Percentiles rank a stretch among this genome's conserved stretches.
Evolutionary conservation across 108 stramenopile species (phyloP).

Genomic region (Nitzschia sp.): DNA sequence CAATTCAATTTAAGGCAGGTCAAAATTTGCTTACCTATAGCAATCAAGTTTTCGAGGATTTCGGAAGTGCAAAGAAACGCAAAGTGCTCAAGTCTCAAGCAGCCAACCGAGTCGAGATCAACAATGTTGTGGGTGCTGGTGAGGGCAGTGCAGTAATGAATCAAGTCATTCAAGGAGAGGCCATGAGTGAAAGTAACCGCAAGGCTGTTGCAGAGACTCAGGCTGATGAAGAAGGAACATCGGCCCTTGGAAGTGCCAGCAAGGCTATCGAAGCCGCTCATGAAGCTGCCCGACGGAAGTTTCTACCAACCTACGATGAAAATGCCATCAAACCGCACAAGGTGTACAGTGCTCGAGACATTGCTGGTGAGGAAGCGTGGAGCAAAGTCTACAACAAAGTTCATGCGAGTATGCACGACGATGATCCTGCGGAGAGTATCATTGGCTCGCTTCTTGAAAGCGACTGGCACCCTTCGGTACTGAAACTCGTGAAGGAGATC

Average conservation of each 20-base stretch:
- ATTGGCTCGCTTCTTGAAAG: conserved; percentile 26
- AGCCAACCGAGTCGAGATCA: conserved; percentile 79
- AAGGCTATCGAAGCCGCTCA: conserved; percentile 47
- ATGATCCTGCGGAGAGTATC: conserved; percentile 46
- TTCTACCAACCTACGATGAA: conserved; percentile 70
- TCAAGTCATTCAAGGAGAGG: conserved; percentile 45
- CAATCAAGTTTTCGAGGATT: conserved; percentile 69
- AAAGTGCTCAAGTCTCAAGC: conserved; percentile 70
- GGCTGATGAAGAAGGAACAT: background rate
- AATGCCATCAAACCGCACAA: conserved; percentile 51
- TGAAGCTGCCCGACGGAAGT: conserved; percentile 52
- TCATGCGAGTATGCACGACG: conserved; percentile 54
- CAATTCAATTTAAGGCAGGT: background rate
- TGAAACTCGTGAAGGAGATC: conserved; percentile 40
- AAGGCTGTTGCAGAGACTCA: conserved; percentile 45
- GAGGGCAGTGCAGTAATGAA: conserved; percentile 43
- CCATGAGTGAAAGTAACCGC: conserved; percentile 63
- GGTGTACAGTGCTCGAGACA: conserved; percentile 63
- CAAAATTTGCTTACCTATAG: conserved; percentile 29
- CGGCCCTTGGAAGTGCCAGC: background rate
- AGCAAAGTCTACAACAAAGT: conserved; percentile 53
- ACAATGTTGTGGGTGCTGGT: conserved; percentile 78
- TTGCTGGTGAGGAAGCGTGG: conserved; percentile 63
- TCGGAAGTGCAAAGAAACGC: conserved; percentile 82
- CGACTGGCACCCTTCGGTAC: conserved; percentile 43